phyloP scores from a whole-genome alignment of 1,284 basidiomycete species.

The Ustilago crameri region DNA sequence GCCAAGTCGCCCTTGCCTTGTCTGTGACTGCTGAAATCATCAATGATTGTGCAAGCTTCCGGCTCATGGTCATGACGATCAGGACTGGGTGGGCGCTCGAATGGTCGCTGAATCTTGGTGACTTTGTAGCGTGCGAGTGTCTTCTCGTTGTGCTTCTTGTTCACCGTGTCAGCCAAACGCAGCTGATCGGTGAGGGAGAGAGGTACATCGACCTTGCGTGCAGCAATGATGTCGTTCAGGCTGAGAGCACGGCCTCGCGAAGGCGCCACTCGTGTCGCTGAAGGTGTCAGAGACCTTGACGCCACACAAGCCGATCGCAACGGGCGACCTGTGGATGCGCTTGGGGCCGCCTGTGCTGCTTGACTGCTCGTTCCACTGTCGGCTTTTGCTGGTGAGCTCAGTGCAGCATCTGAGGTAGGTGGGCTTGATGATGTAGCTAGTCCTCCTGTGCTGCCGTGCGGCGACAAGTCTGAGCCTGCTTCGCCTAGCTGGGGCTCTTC shows the following conservation, averaged over 20 bases:
- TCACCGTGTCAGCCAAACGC: slow-evolving; percentile 39
- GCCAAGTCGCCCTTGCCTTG: slow-evolving; percentile 37
- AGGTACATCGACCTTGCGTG: slow-evolving; percentile 46
- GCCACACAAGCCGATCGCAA: slow-evolving; percentile 28
- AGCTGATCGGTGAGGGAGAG: slow-evolving; percentile 44
- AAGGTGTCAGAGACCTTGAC: slow-evolving; percentile 25
- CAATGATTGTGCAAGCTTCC: slow-evolving; percentile 41
- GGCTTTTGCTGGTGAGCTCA: neutral
- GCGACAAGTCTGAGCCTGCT: neutral
- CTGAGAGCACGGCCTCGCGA: slow-evolving; percentile 40
- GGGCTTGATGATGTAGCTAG: slow-evolving; percentile 4
- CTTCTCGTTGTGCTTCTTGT: slow-evolving; percentile 52
- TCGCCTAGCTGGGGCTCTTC: slow-evolving; percentile 25
- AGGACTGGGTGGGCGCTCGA: slow-evolving; percentile 45
- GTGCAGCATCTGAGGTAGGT: neutral
- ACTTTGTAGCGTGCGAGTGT: slow-evolving; percentile 45
- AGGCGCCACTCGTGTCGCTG: slow-evolving; percentile 31
- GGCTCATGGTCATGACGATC: slow-evolving; percentile 48
- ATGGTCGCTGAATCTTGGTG: slow-evolving; percentile 43
- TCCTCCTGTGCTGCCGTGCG: slow-evolving; percentile 2
- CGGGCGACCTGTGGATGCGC: slow-evolving; percentile 20
- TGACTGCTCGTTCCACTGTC: neutral
- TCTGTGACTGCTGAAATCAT: slow-evolving; percentile 37
- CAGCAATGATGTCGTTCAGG: slow-evolving; percentile 47
- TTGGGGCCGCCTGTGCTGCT: slow-evolving; percentile 4